phyloP scores from a whole-genome alignment of 495 filamentous ascomycete genomes.

The Lepidopterella palustris region DNA sequence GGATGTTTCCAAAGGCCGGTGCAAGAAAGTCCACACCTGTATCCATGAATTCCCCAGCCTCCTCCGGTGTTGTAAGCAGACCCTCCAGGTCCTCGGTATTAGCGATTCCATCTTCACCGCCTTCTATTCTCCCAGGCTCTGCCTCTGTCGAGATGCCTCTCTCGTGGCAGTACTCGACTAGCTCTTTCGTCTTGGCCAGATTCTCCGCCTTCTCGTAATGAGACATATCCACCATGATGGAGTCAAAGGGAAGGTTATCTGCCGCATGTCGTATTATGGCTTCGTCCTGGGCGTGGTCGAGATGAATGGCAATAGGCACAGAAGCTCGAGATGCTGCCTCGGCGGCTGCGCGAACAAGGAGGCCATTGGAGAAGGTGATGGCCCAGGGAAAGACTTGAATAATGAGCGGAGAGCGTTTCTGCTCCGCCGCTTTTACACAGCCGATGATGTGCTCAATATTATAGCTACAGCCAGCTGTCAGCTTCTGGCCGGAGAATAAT shows the following conservation, averaged over 20 bases:
- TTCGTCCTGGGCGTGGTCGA: conserved; percentile 27
- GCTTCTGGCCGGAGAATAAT: not conserved
- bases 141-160: conserved; percentile 31
- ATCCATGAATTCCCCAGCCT: conserved; percentile 27
- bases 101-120: conserved; percentile 30
- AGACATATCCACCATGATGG: conserved; percentile 33
- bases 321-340: conserved; percentile 19
- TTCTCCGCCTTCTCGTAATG: conserved; percentile 33
- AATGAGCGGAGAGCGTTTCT: conserved; percentile 15
- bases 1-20: conserved; percentile 29
- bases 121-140: conserved; percentile 31
- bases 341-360: conserved; percentile 23
- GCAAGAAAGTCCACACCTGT: conserved; percentile 29
- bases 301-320: conserved; percentile 26
- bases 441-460: conserved; percentile 24
- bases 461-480: conserved; percentile 6
- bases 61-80: conserved; percentile 27
- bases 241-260: conserved; percentile 21
- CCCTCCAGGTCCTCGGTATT: conserved; percentile 30
- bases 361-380: conserved; percentile 17
- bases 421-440: conserved; percentile 14
- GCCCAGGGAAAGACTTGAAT: conserved; percentile 21
- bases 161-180: conserved; percentile 27
- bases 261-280: conserved; percentile 23
- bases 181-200: conserved; percentile 22